A percentile compares a stretch with the other conserved stretches of the same genome.
phyloP scores from a whole-genome alignment of 2,329 filamentous ascomycete genomes.

The Incumbomyces lentus region DNA sequence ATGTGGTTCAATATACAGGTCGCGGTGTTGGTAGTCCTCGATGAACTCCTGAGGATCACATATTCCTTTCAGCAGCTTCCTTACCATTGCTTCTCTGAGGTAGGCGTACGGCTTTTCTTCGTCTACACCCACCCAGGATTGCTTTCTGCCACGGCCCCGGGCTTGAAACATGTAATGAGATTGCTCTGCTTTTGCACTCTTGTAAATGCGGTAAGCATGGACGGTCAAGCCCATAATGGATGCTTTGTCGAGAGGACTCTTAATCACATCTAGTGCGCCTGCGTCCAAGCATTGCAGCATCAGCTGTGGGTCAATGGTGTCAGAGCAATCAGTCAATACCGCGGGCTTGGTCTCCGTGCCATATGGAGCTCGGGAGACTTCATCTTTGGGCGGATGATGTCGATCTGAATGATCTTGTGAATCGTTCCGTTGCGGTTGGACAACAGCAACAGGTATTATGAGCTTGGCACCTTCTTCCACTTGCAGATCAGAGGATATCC shows the following conservation, averaged over 20 bases:
- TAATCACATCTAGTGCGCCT: slow-evolving; percentile 76
- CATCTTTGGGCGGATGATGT: neutral
- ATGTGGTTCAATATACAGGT: slow-evolving; percentile 57
- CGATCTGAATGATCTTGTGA: slow-evolving; percentile 15
- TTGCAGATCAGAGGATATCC: slow-evolving; percentile 40
- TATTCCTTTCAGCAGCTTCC: slow-evolving; percentile 77
- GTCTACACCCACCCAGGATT: slow-evolving; percentile 83
- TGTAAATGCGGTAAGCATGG: slow-evolving; percentile 73
- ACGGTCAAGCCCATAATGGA: slow-evolving; percentile 67
- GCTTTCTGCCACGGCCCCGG: slow-evolving; percentile 61
- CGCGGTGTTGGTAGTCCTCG: slow-evolving; percentile 53
- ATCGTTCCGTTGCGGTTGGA: slow-evolving; percentile 26
- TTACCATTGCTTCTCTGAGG: slow-evolving; percentile 86
- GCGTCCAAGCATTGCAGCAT: slow-evolving; percentile 69
- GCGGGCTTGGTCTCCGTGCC: slow-evolving; percentile 14
- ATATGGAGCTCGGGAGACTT: slow-evolving; percentile 13
- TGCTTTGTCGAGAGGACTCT: slow-evolving; percentile 64
- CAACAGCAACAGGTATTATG: slow-evolving; percentile 40
- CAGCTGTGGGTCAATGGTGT: slow-evolving; percentile 40
- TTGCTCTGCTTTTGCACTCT: slow-evolving; percentile 64
- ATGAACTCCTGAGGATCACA: slow-evolving; percentile 58
- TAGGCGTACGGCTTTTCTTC: slow-evolving; percentile 82
- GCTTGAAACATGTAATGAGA: slow-evolving; percentile 26
- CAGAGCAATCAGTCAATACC: slow-evolving; percentile 22
- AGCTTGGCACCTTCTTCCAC: slow-evolving; percentile 39